Base-by-base conservation (phyloP, 345 rosid genomes). In the Conringia planisiliqua region DNA sequence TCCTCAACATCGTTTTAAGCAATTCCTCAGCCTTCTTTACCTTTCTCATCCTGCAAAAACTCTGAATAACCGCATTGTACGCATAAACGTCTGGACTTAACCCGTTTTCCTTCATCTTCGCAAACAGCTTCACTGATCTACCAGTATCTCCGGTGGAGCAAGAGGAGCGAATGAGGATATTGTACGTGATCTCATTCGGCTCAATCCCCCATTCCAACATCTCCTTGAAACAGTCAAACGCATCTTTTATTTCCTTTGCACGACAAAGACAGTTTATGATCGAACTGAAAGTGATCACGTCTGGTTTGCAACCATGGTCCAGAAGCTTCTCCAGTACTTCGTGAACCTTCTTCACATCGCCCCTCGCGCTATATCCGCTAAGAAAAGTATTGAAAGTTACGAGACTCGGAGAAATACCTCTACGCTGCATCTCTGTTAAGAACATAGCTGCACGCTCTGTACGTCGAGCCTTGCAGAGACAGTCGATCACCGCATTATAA, bases 301-400 rank as follows among this genome's bases (percentile, higher is more conserved):
- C 97, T 18, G 97, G 97, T 76, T 75, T 81, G 51, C 80, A 79
- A 42, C 93, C 90, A 77, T 32, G 81, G 64, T 85, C 82, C 33
- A 88, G 72, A 70, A 90, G 89, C 85, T 79, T 83, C 59, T 70
- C 57, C 65, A 91, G 46, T 52, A 90, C 50, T 20, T 76, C 70
- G 7, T 70, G 81, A 38, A 82, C 87, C 75, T 85, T 77, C 26
- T 54, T 26, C 33, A 89, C 77, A 36, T 89, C 72, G 3, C 88
- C 89, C 36, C 17, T 81, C 72, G 74, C 82, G 78, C 88, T 81
- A 75, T 88, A 69, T 48, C 91, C 91, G 52, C 77, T 79, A 27
- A 91, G 77, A 72, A 93, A 86, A 65, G 84, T 93, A 82, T 93
- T 93, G 79, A 91, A 91, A 52, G 97, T 91, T 56, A 88, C 86